Conservation (phyloP, 305 asterid genomes). For the Fraxinus latifolia region DNA sequence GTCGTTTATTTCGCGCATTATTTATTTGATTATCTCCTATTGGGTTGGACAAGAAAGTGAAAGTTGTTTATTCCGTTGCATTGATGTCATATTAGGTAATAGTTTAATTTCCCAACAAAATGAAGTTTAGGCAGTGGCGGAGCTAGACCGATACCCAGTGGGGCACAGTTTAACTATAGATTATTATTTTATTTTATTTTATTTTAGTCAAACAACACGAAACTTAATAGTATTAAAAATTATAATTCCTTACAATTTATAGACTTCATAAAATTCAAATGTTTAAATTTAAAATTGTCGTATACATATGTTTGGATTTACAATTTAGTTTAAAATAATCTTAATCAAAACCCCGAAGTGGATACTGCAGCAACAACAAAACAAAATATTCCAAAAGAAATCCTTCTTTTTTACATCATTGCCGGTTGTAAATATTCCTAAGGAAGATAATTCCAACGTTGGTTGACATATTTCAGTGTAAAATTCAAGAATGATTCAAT, state of each 20-base stretch:
- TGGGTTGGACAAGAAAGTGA: neutral
- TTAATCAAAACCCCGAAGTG: neutral
- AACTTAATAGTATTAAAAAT: neutral
- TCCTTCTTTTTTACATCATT: neutral
- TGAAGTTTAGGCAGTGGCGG: neutral
- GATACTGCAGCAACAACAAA: neutral
- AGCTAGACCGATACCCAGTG: neutral
- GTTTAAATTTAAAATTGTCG: neutral
- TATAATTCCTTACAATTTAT: neutral
- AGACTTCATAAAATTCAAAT: neutral
- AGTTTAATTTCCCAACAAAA: neutral
- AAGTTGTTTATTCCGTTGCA: neutral
- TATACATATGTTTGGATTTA: neutral
- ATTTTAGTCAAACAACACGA: neutral
- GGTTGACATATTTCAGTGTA: constrained; percentile 3
- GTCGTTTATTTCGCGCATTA: neutral
- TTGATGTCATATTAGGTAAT: neutral
- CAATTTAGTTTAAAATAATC: neutral
- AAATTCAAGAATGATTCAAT: constrained; percentile 36
- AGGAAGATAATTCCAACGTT: constrained; percentile 20
- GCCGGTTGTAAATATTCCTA: constrained; percentile 3
- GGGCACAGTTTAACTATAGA: neutral
- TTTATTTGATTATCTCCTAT: neutral
- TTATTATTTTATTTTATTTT: no score
- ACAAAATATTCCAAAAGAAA: neutral